A percentile compares a stretch with the other conserved stretches of the same genome.
Conservation (phyloP, 2,329 filamentous ascomycete genomes). For the Metarhizium album region DNA sequence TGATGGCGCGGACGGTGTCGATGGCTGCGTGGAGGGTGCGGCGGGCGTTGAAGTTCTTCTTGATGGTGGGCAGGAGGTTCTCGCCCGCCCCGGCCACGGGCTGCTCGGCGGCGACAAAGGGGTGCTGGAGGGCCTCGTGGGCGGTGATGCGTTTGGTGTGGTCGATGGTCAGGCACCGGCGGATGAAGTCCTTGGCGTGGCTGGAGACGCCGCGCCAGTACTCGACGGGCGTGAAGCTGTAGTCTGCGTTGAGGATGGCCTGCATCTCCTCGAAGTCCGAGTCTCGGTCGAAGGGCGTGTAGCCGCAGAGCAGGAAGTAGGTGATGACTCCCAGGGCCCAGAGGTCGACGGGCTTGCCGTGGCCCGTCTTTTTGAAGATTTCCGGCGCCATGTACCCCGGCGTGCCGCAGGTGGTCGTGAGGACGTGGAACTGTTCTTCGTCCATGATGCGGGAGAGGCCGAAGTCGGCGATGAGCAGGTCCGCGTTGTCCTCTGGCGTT, state of each 20-base stretch:
- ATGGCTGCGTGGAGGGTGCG: conserved; percentile 60
- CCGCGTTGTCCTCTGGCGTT: conserved; percentile 94
- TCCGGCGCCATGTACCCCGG: conserved; percentile 99
- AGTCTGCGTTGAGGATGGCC: conserved; percentile 92
- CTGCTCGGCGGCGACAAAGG: conserved; percentile 49
- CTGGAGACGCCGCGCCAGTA: conserved; percentile 94
- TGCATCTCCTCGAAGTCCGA: conserved; percentile 99
- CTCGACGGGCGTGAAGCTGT: conserved; percentile 85
- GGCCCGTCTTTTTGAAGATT: conserved; percentile 97
- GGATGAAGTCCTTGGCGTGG: conserved; percentile 83
- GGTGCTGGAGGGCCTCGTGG: conserved; percentile 61
- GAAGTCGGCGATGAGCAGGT: conserved; percentile 94
- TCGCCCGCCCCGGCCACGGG: conserved; percentile 38
- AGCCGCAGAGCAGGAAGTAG: conserved; percentile 95
- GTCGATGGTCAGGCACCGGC: conserved; percentile 82
- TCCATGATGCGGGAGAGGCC: conserved; percentile 96
- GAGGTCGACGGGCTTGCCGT: conserved; percentile 95
- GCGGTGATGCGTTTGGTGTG: conserved; percentile 80
- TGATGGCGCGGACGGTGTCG: conserved; percentile 60
- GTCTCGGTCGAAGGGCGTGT: conserved; percentile 96
- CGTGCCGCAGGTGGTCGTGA: conserved; percentile 95
- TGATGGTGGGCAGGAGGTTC: conserved; percentile 57
- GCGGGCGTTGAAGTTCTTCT: conserved; percentile 65
- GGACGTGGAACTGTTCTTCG: conserved; percentile 93
- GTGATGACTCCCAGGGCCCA: conserved; percentile 99